Conservation (phyloP, 768 basidiomycete species). For the Flagelloscypha sp. region DNA sequence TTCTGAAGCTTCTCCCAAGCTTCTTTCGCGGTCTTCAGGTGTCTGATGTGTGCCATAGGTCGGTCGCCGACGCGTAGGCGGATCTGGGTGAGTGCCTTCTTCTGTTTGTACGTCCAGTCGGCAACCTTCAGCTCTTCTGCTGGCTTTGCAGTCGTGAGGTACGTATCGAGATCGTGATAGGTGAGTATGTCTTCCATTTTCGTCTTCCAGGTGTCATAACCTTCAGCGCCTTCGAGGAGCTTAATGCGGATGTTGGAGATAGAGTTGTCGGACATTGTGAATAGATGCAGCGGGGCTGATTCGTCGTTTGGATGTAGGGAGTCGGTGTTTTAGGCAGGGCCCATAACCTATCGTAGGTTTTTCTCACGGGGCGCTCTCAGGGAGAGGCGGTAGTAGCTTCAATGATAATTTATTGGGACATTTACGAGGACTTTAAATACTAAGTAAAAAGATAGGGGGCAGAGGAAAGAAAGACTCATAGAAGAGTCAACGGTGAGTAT, state of each 20-base stretch:
- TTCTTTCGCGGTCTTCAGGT: slow-evolving; percentile 15
- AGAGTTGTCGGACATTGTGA: slow-evolving; percentile 9
- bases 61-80: slow-evolving; percentile 19
- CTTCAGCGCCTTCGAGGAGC: slow-evolving; percentile 10
- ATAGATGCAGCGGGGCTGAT: too few relatives aligned
- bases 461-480: too few relatives aligned
- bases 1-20: slow-evolving; percentile 21
- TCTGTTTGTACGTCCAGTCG: slow-evolving; percentile 21
- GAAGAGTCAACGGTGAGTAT: too few relatives aligned
- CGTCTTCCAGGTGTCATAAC: slow-evolving; percentile 15
- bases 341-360: too few relatives aligned
- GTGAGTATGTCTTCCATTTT: slow-evolving; percentile 18
- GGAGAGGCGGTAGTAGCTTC: too few relatives aligned
- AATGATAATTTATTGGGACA: too few relatives aligned
- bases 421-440: too few relatives aligned
- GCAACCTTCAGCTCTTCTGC: slow-evolving; percentile 7
- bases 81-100: slow-evolving; percentile 22
- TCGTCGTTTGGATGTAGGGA: too few relatives aligned
- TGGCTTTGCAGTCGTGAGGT: slow-evolving; percentile 2
- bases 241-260: slow-evolving; percentile 12
- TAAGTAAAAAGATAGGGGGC: too few relatives aligned
- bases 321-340: too few relatives aligned
- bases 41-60: slow-evolving; percentile 21
- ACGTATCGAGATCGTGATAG: slow-evolving; percentile 10
- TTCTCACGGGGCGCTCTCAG: too few relatives aligned